A percentile compares a stretch with the other conserved stretches of the same genome.
Evolutionary conservation across 768 basidiomycete genomes (phyloP).

Genomic region (Mycena leptocephala): DNA sequence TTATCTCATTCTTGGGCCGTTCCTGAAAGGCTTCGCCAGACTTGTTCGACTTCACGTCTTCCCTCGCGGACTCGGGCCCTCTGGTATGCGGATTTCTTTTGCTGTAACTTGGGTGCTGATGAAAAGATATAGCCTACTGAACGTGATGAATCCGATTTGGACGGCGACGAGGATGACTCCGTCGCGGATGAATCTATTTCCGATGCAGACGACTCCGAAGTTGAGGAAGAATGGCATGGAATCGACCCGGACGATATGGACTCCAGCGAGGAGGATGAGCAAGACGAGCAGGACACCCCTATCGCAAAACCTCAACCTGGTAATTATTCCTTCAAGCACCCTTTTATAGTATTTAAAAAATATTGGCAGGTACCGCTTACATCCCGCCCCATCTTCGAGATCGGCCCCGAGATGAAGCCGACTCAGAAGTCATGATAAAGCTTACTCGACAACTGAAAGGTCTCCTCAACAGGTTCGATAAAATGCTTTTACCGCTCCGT

Average conservation of each 20-base stretch:
- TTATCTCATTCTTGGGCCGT: not conserved
- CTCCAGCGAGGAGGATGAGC: constrained; percentile 35
- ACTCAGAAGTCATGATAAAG: constrained; percentile 65
- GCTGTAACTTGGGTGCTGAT: not conserved
- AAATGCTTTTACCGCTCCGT: not conserved
- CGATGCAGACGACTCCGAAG: constrained; percentile 33
- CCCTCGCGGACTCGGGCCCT: constrained; percentile 42
- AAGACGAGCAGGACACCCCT: constrained; percentile 35
- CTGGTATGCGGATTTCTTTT: not conserved
- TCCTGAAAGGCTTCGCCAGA: constrained; percentile 52
- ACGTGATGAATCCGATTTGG: constrained; percentile 2
- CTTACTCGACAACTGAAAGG: constrained; percentile 88
- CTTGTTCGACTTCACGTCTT: constrained; percentile 68
- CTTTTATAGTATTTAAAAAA: constrained; percentile 13
- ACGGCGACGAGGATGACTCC: not conserved
- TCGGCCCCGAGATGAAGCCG: constrained; percentile 42
- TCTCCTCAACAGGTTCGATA: constrained; percentile 83
- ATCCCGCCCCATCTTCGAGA: constrained; percentile 88
- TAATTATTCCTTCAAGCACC: not conserved
- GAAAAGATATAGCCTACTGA: constrained; percentile 22
- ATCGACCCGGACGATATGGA: constrained; percentile 36
- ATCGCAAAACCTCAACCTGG: constrained; percentile 20
- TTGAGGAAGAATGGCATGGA: constrained; percentile 54
- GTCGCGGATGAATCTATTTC: not conserved
- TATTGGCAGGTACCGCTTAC: constrained; percentile 66